These are phyloP conservation scores for Spizellomyces sp. DNA, from an alignment of 192 early-diverging fungal genomes.

Conservation along the genomic window DNA sequence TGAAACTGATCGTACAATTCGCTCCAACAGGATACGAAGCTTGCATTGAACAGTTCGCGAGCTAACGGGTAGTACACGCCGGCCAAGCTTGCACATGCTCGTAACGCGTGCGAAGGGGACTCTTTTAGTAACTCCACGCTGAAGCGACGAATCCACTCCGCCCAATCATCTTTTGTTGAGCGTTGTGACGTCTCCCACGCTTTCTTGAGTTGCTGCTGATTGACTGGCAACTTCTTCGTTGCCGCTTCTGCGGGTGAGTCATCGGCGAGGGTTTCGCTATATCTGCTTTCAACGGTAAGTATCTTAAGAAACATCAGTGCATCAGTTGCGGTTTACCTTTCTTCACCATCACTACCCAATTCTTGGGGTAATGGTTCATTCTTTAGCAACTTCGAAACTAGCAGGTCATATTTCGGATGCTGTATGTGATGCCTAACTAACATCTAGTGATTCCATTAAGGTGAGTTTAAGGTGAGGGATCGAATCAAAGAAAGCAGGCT, in stretches of 20 bases:
- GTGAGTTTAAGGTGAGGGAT: background rate
- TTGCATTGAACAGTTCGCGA: conserved; percentile 92
- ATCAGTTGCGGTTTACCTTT: conserved; percentile 8
- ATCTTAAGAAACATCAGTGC: background rate
- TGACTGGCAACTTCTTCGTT: conserved; percentile 79
- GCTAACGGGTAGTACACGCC: conserved; percentile 77
- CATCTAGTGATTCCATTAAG: background rate
- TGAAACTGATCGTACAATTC: conserved; percentile 88
- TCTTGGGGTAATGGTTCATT: conserved; percentile 76
- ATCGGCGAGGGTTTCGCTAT: conserved; percentile 19
- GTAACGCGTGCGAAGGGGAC: conserved; percentile 92
- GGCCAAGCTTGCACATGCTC: conserved; percentile 87
- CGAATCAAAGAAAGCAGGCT: conserved; percentile 2
- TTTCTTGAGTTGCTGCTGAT: conserved; percentile 80
- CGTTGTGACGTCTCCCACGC: conserved; percentile 87
- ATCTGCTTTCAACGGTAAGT: background rate
- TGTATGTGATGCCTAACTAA: conserved; percentile 64
- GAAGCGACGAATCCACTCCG: conserved; percentile 90
- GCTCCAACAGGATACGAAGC: conserved; percentile 96
- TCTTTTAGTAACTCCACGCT: conserved; percentile 91
- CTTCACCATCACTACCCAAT: conserved; percentile 51
- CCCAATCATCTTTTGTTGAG: conserved; percentile 91
- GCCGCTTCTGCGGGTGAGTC: conserved; percentile 44
- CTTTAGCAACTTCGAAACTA: conserved; percentile 73
- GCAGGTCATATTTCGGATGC: conserved; percentile 73